Percentiles rank a stretch among this genome's conserved stretches.
phyloP scores from a whole-genome alignment of 2,329 filamentous ascomycete genomes.

The Exophiala dermatitidis region DNA sequence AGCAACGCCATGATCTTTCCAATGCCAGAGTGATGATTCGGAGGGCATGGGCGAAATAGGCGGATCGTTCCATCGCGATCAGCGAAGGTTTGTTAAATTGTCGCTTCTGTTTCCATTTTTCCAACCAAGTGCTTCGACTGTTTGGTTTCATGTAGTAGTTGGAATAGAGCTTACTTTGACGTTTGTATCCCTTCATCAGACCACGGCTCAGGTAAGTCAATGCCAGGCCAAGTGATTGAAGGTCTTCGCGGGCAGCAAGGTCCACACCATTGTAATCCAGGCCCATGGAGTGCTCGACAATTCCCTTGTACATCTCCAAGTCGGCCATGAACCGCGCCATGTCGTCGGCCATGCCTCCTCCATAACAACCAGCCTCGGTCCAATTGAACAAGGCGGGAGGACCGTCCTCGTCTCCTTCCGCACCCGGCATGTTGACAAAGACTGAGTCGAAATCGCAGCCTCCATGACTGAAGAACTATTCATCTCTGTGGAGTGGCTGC shows the following conservation, averaged over 20 bases:
- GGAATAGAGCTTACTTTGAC: neutral
- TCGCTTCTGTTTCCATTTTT: neutral
- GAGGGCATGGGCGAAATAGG: slow-evolving; percentile 2
- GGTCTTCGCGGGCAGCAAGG: neutral
- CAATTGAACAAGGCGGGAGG: slow-evolving; percentile 4
- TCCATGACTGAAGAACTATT: slow-evolving; percentile 11
- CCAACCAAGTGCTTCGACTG: neutral
- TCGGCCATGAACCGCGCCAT: slow-evolving; percentile 6
- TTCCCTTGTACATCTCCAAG: slow-evolving; percentile 3
- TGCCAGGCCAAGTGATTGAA: neutral
- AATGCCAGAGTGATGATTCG: slow-evolving; percentile 4
- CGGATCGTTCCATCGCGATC: slow-evolving; percentile 3
- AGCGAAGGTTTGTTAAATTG: neutral
- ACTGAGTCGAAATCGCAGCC: slow-evolving; percentile 5
- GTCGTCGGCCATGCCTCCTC: slow-evolving; percentile 9
- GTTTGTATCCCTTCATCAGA: neutral
- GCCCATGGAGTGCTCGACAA: neutral
- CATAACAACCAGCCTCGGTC: slow-evolving; percentile 1
- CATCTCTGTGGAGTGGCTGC: neutral
- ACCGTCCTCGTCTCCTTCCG: neutral
- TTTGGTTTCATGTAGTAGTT: neutral
- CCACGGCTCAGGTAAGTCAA: neutral
- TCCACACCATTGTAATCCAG: neutral
- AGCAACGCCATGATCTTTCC: slow-evolving; percentile 3
- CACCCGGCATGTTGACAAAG: neutral